A percentile compares a stretch with the other conserved stretches of the same genome.
These are phyloP conservation scores for Saccharomycopsis amapae DNA, from an alignment of 805 yeast genomes.

Conservation along the genomic window DNA sequence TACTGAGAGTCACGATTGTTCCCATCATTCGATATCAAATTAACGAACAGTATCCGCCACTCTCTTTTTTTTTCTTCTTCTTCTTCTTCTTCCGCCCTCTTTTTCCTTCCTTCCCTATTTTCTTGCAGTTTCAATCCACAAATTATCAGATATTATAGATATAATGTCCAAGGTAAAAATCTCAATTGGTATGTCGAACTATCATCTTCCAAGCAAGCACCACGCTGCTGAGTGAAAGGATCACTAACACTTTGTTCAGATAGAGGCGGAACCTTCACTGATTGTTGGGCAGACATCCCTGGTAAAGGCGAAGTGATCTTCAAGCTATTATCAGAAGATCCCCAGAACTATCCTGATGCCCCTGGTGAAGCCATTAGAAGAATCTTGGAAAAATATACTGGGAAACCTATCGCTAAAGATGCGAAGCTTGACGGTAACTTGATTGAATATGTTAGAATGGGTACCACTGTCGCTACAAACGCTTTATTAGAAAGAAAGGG, in stretches of 20 bases:
- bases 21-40: too few relatives aligned
- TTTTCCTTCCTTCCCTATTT: not conserved
- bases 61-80: not conserved
- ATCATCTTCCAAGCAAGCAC: not conserved
- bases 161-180: constrained; percentile 15
- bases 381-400: constrained; percentile 35
- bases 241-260: constrained; percentile 21
- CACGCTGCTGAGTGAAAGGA: not conserved
- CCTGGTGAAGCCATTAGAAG: constrained; percentile 45
- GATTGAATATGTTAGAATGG: constrained; percentile 38
- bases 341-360: constrained; percentile 41
- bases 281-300: constrained; percentile 40
- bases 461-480: constrained; percentile 48
- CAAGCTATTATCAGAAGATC: constrained; percentile 42
- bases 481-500: constrained; percentile 48
- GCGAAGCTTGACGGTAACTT: constrained; percentile 30
- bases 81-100: not conserved
- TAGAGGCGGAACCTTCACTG: constrained; percentile 42
- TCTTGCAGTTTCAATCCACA: too few relatives aligned
- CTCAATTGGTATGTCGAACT: not conserved
- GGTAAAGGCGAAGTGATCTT: constrained; percentile 36
- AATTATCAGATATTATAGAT: not conserved
- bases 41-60: too few relatives aligned
- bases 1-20: too few relatives aligned
- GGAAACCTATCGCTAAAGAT: constrained; percentile 29